A percentile compares a stretch with the other conserved stretches of the same genome.
These are phyloP conservation scores for Backusella liffmaniae DNA, from an alignment of 192 early-diverging fungal genomes.

Conservation along the genomic window DNA sequence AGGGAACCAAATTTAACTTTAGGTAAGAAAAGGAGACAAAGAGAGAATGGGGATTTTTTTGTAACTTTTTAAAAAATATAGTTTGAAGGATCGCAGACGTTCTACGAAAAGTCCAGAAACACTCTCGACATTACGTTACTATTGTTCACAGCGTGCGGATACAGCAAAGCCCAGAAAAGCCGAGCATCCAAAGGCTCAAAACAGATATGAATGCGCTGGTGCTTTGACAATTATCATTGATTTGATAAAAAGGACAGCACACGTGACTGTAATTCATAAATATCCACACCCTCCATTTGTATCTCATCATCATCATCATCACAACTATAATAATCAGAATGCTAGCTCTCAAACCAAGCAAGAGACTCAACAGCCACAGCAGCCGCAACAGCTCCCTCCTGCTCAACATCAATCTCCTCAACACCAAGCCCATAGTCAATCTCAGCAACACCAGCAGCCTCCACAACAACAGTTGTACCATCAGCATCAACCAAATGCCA, in stretches of 20 bases:
- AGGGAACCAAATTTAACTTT: conserved; percentile 33
- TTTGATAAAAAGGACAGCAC: conserved; percentile 26
- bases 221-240: conserved; percentile 32
- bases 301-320: conserved; percentile 6
- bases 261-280: conserved; percentile 32
- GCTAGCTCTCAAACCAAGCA: not conserved
- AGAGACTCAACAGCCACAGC: conserved; percentile 6
- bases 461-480: not conserved
- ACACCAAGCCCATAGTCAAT: not conserved
- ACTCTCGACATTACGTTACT: conserved; percentile 31
- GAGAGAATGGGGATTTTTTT: not conserved
- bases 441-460: not conserved
- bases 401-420: not conserved
- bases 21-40: conserved; percentile 11
- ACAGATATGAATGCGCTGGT: conserved; percentile 28
- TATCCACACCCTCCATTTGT: conserved; percentile 30
- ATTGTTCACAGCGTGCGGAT: conserved; percentile 32
- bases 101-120: conserved; percentile 30
- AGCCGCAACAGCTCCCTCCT: not conserved
- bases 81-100: conserved; percentile 33
- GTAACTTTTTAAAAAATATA: not conserved
- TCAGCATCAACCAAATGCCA: not conserved
- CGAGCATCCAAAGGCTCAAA: conserved; percentile 26
- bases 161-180: conserved; percentile 31
- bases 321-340: conserved; percentile 2